Conservation (phyloP, 257 asterid species). For the Solanum etuberosum region DNA sequence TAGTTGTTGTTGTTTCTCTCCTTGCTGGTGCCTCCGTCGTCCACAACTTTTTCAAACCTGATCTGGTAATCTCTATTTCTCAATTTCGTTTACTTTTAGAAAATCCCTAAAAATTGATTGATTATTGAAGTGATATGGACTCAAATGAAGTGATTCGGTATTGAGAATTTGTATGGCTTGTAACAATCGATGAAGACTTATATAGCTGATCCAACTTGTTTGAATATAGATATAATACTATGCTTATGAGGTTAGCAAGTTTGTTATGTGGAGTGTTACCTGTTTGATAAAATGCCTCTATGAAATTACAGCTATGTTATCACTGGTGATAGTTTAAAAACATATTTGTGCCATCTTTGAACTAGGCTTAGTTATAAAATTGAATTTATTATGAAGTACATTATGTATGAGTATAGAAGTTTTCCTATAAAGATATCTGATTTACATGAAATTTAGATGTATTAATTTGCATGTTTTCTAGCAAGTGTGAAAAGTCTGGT, state of each 20-base stretch:
- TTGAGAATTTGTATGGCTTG: background rate
- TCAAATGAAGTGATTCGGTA: background rate
- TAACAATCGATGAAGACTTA: background rate
- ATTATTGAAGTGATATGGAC: background rate
- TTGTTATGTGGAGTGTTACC: background rate
- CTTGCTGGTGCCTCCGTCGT: slow-evolving; percentile 77
- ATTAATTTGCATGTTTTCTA: background rate
- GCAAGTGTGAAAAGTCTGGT: background rate
- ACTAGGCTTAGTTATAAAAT: background rate
- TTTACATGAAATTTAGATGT: background rate
- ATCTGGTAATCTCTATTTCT: slow-evolving; percentile 27
- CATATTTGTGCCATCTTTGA: background rate
- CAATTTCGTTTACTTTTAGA: background rate
- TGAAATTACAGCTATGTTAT: background rate
- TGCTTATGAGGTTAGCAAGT: background rate
- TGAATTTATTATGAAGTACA: background rate
- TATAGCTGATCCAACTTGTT: background rate
- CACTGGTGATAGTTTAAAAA: background rate
- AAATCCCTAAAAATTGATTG: background rate
- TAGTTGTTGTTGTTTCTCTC: slow-evolving; percentile 55
- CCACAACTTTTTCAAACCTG: slow-evolving; percentile 68
- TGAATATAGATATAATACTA: background rate
- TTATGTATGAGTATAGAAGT: background rate
- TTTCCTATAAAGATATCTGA: background rate
- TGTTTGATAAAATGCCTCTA: background rate